Conservation (phyloP, 2,329 filamentous ascomycete species). For the Bertia moriformis region DNA sequence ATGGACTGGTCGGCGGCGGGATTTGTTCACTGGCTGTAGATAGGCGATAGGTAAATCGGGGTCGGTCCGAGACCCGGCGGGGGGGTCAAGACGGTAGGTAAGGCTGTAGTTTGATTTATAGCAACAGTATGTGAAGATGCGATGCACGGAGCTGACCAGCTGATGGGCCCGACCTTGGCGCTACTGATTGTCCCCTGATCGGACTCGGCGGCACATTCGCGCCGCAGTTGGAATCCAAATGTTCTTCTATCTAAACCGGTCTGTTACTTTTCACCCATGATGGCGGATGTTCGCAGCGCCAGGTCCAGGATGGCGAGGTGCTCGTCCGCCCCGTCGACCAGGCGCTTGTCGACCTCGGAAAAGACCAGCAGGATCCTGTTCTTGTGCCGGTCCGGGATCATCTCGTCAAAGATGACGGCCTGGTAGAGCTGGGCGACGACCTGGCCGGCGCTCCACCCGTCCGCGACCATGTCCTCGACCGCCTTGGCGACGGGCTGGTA, state of each 20-base stretch:
- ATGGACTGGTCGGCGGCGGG: too few relatives aligned
- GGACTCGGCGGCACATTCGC: too few relatives aligned
- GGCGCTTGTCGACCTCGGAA: constrained; percentile 82
- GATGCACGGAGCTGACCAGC: too few relatives aligned
- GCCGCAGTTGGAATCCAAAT: too few relatives aligned
- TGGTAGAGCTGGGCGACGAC: constrained; percentile 69
- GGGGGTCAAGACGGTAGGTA: too few relatives aligned
- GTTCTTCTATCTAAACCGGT: neutral
- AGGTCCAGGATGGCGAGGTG: constrained; percentile 82
- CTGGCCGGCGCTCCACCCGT: constrained; percentile 91
- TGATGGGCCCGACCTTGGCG: too few relatives aligned
- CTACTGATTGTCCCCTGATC: too few relatives aligned
- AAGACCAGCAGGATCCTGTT: constrained; percentile 80
- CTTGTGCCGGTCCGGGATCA: constrained; percentile 71
- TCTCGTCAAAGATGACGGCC: constrained; percentile 68
- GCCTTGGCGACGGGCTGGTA: constrained; percentile 66
- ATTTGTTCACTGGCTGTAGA: too few relatives aligned
- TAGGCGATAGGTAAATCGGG: too few relatives aligned
- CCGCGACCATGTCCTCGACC: constrained; percentile 81
- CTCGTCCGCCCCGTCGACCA: constrained; percentile 90
- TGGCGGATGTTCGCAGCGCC: constrained; percentile 63
- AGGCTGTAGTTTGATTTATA: too few relatives aligned
- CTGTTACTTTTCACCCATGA: constrained; percentile 33
- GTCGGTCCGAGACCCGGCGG: too few relatives aligned
- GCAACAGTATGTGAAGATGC: too few relatives aligned